A percentile compares a stretch with the other conserved stretches of the same genome.
Conservation (phyloP, 2,329 filamentous ascomycete genomes). For the Daldinia eschscholtzii region DNA sequence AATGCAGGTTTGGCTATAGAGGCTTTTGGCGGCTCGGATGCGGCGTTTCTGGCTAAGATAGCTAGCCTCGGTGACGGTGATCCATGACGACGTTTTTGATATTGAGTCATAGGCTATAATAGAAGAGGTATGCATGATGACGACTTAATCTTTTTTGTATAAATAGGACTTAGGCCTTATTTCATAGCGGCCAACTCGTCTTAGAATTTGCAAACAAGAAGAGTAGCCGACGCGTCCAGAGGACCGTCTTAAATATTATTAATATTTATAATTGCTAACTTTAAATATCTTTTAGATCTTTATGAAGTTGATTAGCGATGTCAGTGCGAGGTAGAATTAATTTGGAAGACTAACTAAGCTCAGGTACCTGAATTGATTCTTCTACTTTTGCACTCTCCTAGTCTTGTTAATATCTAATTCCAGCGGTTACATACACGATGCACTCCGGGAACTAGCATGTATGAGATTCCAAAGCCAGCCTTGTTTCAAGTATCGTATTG, state of each 20-base stretch:
- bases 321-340: background rate
- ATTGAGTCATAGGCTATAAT: slow-evolving; percentile 31
- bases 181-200: slow-evolving; percentile 17
- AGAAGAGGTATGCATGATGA: slow-evolving; percentile 37
- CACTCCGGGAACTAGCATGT: background rate
- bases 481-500: background rate
- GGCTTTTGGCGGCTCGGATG: slow-evolving; percentile 18
- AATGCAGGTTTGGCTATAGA: slow-evolving; percentile 32
- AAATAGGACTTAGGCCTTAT: slow-evolving; percentile 12
- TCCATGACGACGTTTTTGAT: slow-evolving; percentile 27
- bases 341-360: background rate
- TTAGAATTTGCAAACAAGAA: slow-evolving; percentile 22
- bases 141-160: slow-evolving; percentile 28
- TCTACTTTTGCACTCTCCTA: background rate
- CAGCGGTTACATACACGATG: background rate
- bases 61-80: slow-evolving; percentile 24
- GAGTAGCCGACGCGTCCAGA: slow-evolving; percentile 22
- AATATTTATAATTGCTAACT: slow-evolving; percentile 12
- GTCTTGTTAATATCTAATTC: background rate
- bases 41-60: slow-evolving; percentile 36
- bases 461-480: background rate
- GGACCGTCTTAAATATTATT: slow-evolving; percentile 26
- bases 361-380: background rate
- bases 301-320: background rate
- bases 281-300: background rate